Base-by-base conservation (phyloP, 371 early-diverging fungal species). In the Mortierella polycephala region DNA sequence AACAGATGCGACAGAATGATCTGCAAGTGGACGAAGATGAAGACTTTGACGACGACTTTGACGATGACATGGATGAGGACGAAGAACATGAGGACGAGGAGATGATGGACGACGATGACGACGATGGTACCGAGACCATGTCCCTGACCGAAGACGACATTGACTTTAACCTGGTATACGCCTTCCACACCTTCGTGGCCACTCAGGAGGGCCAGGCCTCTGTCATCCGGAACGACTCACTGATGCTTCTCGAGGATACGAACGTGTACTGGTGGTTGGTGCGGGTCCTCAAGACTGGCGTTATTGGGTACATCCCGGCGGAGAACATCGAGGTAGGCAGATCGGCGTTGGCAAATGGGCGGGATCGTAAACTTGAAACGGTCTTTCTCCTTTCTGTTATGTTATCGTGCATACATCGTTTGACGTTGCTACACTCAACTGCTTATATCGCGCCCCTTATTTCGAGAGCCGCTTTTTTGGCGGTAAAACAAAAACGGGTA, bases 201-300 rank as follows among this genome's bases (percentile, higher is more conserved):
- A 96, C 93, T 30, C 91, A 96, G 23, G 98, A 98, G 69, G 97
- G 97, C 10, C 97, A 98, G 64, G 94, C 96, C 14, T 92, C 92
- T 12, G 98, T 96, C 5, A 87, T 92, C 30, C 92, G 95, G 70
- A 94, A 94, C 52, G 97, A 97, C 69, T 87, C 92, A 16, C 80
- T 98, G 67, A 91, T 92, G 64, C 85, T 98, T 62, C 87, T 98
- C 77, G 97, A 98, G 82, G 98, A 98, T 81, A 87, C 92, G n/a
- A 96, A 98, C 80, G 92, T 91, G 50, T 97, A 97, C 85, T 98
- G 98, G 98, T 98, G 98, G 98, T 86, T 97, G 45, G 96, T 98
- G 16, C 93, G 94, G 73, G 93, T 94, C 52, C 85, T 95, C 40
- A 93, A 92, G 69, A 92, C 91, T 52, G 89, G 89, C 53, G 94